Evolutionary conservation across 83 land plant genomes (phyloP).

Genomic region (Diphasiastrum complanatum): DNA sequence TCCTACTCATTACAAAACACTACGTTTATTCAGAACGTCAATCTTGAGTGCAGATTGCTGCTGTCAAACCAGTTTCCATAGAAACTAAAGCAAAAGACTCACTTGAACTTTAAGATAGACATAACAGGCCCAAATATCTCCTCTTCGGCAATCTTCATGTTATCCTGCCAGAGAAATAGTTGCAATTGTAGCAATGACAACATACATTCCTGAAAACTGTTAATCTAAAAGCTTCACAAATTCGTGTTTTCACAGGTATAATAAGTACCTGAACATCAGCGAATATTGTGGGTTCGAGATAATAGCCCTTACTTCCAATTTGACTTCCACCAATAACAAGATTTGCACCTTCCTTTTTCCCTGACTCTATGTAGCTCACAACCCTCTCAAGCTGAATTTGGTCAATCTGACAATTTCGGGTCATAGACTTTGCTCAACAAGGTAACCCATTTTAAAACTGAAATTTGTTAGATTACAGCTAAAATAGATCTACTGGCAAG

Average conservation of each 20-base stretch:
- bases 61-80: neutral
- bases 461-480: too few relatives aligned
- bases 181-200: neutral
- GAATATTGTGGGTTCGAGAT: slow-evolving; percentile 39
- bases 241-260: slow-evolving; percentile 1
- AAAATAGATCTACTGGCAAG: neutral
- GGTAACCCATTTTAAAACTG: too few relatives aligned
- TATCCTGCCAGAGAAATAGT: slow-evolving; percentile 37
- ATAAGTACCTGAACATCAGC: slow-evolving; percentile 32
- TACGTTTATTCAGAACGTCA: neutral
- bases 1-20: neutral
- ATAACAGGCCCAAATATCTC: slow-evolving; percentile 82
- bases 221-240: too few relatives aligned
- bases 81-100: neutral
- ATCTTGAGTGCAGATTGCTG: neutral
- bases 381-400: slow-evolving; percentile 29
- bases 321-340: slow-evolving; percentile 32
- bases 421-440: too few relatives aligned
- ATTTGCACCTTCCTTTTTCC: slow-evolving; percentile 34
- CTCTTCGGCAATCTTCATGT: slow-evolving; percentile 49
- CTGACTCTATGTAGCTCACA: slow-evolving; percentile 25
- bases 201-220: too few relatives aligned
- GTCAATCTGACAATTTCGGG: slow-evolving; percentile 37
- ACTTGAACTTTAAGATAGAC: slow-evolving; percentile 72
- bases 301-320: slow-evolving; percentile 29